phyloP scores from a whole-genome alignment of 768 basidiomycete species.

The Pleurotus giganteus region DNA sequence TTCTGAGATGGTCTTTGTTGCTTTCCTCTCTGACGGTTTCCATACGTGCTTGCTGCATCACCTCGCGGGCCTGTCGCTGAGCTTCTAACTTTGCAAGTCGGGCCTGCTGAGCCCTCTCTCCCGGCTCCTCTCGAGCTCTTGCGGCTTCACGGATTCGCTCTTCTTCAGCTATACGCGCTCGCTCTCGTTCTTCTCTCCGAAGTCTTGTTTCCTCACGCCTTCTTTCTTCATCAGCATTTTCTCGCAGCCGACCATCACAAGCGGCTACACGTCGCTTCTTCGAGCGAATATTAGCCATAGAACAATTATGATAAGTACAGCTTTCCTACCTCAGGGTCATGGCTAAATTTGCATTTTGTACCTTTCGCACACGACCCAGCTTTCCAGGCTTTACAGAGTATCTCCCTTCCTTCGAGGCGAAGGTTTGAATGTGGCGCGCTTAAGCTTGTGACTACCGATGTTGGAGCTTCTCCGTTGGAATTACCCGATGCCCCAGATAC shows the following conservation, averaged over 20 bases:
- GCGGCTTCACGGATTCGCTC: not conserved
- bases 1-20: constrained; percentile 37
- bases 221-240: not conserved
- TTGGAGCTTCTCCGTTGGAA: too few relatives aligned
- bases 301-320: not conserved
- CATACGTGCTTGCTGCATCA: constrained; percentile 15
- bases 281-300: too few relatives aligned
- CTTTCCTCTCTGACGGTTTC: constrained; percentile 34
- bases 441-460: too few relatives aligned
- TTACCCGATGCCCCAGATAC: too few relatives aligned
- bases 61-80: constrained; percentile 17
- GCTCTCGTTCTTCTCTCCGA: not conserved
- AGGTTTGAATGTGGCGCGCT: too few relatives aligned
- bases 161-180: not conserved
- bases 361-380: constrained; percentile 36
- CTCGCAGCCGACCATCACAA: too few relatives aligned
- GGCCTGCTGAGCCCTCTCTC: constrained; percentile 2
- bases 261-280: too few relatives aligned
- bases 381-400: constrained; percentile 24
- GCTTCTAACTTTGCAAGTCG: constrained; percentile 19
- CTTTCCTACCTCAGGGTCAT: constrained; percentile 29
- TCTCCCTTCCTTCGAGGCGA: not conserved
- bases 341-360: constrained; percentile 30
- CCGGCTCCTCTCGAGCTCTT: not conserved
- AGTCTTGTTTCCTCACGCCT: not conserved